Conservation (phyloP, 768 basidiomycete species). For the Termitomyces sp. region DNA sequence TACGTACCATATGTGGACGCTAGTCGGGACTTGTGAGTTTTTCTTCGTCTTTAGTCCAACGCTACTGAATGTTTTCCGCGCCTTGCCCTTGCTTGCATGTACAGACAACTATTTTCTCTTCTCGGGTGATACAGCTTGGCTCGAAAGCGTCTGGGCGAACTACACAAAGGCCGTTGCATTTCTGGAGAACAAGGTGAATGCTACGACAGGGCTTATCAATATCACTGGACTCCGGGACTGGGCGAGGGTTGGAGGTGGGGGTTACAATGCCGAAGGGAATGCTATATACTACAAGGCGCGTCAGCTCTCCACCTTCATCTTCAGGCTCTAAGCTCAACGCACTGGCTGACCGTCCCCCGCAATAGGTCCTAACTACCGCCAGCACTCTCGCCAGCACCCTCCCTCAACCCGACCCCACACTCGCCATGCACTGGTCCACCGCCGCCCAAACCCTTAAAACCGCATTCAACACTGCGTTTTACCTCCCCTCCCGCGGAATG, state of each 20-base stretch:
- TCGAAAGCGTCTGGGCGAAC: slow-evolving; percentile 45
- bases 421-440: slow-evolving; percentile 29
- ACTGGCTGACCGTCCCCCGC: background rate
- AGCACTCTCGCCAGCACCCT: slow-evolving; percentile 36
- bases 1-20: slow-evolving; percentile 57
- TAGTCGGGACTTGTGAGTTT: slow-evolving; percentile 45
- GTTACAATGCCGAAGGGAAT: slow-evolving; percentile 51
- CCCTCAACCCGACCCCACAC: slow-evolving; percentile 19
- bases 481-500: slow-evolving; percentile 41
- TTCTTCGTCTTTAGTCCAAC: background rate
- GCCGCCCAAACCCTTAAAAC: slow-evolving; percentile 46
- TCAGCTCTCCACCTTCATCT: background rate
- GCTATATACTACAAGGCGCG: slow-evolving; percentile 14
- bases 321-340: background rate
- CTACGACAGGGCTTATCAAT: slow-evolving; percentile 43
- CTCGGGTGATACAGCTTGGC: slow-evolving; percentile 46
- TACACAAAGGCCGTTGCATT: slow-evolving; percentile 53
- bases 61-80: too few species aligned
- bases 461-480: slow-evolving; percentile 46
- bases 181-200: slow-evolving; percentile 45
- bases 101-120: slow-evolving; percentile 52
- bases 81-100: background rate
- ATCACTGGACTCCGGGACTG: slow-evolving; percentile 53
- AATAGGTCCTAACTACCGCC: slow-evolving; percentile 42
- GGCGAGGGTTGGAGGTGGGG: slow-evolving; percentile 51